phyloP scores from a whole-genome alignment of 345 rosid species.

The Hevea brasiliensis region DNA sequence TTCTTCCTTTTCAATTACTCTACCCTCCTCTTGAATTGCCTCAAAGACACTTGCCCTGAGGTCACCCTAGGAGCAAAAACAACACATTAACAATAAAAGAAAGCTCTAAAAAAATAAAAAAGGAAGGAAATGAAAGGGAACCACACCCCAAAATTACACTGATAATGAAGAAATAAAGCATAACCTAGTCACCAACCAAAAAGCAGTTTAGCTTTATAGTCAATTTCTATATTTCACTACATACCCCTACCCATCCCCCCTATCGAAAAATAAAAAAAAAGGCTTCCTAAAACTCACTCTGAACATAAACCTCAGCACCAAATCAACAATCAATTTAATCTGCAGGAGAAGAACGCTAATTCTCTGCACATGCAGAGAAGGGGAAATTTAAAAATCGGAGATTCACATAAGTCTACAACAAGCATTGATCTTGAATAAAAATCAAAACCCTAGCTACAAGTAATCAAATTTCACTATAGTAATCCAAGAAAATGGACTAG shows the following conservation, averaged over 20 bases:
- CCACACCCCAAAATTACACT: not conserved
- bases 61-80: conserved; percentile 63
- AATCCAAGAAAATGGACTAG: no score
- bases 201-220: not conserved
- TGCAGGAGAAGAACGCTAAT: no score
- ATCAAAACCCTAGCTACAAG: conserved; percentile 10
- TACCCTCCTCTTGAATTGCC: conserved; percentile 96
- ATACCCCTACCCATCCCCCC: not conserved
- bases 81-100: no score
- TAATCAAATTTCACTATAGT: not conserved
- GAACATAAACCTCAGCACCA: not conserved
- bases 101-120: no score
- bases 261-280: conserved; percentile 4
- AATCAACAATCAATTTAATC: not conserved
- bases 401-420: not conserved
- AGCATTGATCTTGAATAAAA: not conserved
- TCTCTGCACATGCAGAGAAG: no score
- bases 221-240: not conserved
- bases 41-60: conserved; percentile 94
- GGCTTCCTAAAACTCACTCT: not conserved
- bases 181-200: not conserved
- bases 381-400: not conserved
- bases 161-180: not conserved
- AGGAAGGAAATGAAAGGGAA: conserved; percentile 1
- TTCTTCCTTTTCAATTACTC: conserved; percentile 72